phyloP scores from a whole-genome alignment of 345 rosid genomes.

The Eucalyptus tenuipes region DNA sequence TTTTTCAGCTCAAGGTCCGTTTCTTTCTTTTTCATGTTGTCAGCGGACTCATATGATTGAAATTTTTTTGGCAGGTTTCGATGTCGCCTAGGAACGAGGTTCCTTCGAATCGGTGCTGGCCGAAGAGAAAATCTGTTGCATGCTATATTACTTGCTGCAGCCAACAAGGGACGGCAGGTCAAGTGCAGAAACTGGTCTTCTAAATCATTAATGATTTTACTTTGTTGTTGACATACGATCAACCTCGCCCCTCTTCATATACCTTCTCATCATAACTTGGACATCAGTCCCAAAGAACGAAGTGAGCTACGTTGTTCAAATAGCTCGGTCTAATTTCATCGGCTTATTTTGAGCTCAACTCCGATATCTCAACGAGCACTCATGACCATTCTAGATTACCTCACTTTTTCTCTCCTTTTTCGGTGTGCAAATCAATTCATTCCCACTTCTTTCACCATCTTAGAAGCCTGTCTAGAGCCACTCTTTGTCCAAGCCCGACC shows the following conservation, averaged over 20 bases:
- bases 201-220: not conserved
- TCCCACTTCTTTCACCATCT: no score
- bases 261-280: not conserved
- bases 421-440: rapidly evolving
- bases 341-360: not conserved
- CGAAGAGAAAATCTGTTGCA: not conserved
- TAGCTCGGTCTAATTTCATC: not conserved
- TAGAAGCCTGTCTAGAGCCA: rapidly evolving
- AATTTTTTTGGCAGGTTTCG: not conserved
- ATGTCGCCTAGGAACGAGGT: not conserved
- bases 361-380: not conserved
- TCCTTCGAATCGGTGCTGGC: not conserved
- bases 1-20: not conserved
- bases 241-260: not conserved
- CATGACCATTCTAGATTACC: rapidly evolving
- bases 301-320: not conserved
- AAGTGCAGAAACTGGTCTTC: not conserved
- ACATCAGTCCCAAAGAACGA: not conserved
- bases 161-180: not conserved
- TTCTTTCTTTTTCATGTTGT: not conserved
- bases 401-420: no score
- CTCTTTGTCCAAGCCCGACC: no score
- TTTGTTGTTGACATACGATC: not conserved
- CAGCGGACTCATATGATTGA: not conserved
- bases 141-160: not conserved